Evolutionary conservation across 1,284 basidiomycete genomes (phyloP).

Genomic region (Ustilago lituana): DNA sequence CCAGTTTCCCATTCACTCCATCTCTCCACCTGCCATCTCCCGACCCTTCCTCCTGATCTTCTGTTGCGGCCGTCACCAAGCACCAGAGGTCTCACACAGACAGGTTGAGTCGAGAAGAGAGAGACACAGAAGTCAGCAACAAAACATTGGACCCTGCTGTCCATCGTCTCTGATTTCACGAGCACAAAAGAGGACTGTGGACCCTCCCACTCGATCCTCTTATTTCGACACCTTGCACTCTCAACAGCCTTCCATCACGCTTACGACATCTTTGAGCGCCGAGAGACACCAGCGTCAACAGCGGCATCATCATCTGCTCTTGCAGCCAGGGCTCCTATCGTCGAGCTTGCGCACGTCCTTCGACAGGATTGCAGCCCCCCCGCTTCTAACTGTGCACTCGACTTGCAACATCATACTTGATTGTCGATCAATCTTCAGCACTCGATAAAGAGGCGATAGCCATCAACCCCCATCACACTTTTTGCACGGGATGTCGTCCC

Average conservation of each 20-base stretch:
- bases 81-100: conserved; percentile 8
- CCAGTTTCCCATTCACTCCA: conserved; percentile 6
- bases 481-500: conserved; percentile 40
- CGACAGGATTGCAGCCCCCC: conserved; percentile 12
- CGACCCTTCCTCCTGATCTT: conserved; percentile 2
- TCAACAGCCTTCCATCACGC: too few relatives aligned
- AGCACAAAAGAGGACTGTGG: too few relatives aligned
- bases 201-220: too few relatives aligned
- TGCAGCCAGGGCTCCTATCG: not conserved
- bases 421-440: not conserved
- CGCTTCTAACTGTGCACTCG: not conserved
- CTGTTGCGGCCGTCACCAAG: not conserved
- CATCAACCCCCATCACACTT: conserved; percentile 1
- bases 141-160: not conserved
- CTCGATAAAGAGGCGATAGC: not conserved
- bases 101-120: conserved; percentile 9
- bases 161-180: conserved; percentile 1
- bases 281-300: not conserved
- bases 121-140: conserved; percentile 4
- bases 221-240: too few relatives aligned
- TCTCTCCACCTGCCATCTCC: conserved; percentile 3
- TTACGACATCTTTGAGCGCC: too few relatives aligned
- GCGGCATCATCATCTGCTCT: not conserved
- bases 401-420: not conserved
- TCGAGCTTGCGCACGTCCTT: conserved; percentile 11